Conservation (phyloP, 1,284 basidiomycete genomes). For the Irpex sp. region DNA sequence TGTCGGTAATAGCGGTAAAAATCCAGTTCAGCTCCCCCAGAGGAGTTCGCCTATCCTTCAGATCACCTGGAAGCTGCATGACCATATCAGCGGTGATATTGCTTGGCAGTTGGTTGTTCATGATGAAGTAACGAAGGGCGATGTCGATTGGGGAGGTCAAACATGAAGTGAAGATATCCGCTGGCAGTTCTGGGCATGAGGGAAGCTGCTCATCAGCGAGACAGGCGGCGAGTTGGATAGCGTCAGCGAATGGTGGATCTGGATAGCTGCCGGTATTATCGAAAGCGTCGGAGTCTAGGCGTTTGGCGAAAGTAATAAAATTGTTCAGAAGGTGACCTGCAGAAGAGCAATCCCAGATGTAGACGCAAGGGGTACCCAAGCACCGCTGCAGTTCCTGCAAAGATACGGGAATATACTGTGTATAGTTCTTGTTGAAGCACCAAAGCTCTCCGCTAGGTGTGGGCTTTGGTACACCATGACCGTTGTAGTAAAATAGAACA, state of each 20-base stretch:
- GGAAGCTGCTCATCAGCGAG: conserved; percentile 89
- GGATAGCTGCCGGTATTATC: conserved; percentile 56
- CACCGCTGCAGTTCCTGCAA: conserved; percentile 91
- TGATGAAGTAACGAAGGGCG: conserved; percentile 90
- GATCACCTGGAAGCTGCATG: conserved; percentile 92
- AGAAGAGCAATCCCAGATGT: conserved; percentile 98
- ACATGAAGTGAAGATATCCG: conserved; percentile 97
- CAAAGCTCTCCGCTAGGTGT: conserved; percentile 96
- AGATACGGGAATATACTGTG: conserved; percentile 97
- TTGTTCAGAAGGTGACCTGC: conserved; percentile 93
- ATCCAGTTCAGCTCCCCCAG: conserved; percentile 99
- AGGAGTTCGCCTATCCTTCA: conserved; percentile 95
- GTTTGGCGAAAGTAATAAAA: conserved; percentile 85
- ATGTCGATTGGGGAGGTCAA: conserved; percentile 98
- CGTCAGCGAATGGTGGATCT: conserved; percentile 80
- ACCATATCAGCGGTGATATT: conserved; percentile 88
- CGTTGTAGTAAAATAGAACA: conserved; percentile 97
- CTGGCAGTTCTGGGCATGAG: conserved; percentile 94
- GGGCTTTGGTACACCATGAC: conserved; percentile 96
- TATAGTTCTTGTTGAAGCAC: conserved; percentile 98
- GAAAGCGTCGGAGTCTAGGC: conserved; percentile 78
- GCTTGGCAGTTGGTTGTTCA: conserved; percentile 82
- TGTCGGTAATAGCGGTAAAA: conserved; percentile 98
- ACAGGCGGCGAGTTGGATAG: conserved; percentile 95
- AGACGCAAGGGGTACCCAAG: conserved; percentile 93